Conservation (phyloP, 495 filamentous ascomycete genomes). For the Trypethelium eluteriae region DNA sequence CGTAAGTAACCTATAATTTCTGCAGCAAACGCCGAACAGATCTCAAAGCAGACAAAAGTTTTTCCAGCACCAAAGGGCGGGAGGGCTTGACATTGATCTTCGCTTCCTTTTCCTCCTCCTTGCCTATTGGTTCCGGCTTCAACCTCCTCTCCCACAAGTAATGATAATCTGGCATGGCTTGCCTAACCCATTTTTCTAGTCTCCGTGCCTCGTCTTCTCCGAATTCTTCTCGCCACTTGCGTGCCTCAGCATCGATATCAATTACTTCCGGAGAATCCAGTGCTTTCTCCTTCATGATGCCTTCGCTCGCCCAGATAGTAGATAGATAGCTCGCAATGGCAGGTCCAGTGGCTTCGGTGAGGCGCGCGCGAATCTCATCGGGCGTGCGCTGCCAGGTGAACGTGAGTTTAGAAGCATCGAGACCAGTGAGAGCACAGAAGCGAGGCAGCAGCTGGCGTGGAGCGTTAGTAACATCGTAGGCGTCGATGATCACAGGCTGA, state of each 20-base stretch:
- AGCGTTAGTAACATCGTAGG: constrained; percentile 40
- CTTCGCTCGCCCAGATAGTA: constrained; percentile 33
- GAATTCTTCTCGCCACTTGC: constrained; percentile 44
- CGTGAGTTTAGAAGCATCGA: constrained; percentile 33
- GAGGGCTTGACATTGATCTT: neutral
- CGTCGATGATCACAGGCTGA: constrained; percentile 39
- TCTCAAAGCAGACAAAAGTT: neutral
- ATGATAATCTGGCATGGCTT: constrained; percentile 45
- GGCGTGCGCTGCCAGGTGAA: constrained; percentile 37
- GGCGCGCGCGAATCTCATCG: constrained; percentile 15
- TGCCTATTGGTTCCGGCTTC: constrained; percentile 10
- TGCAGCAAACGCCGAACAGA: neutral
- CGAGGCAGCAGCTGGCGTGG: constrained; percentile 30
- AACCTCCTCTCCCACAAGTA: constrained; percentile 38
- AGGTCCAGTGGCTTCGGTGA: constrained; percentile 1
- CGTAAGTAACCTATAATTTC: neutral
- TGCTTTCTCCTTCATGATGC: constrained; percentile 37
- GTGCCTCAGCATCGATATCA: constrained; percentile 37
- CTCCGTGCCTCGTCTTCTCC: constrained; percentile 35
- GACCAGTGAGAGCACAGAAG: constrained; percentile 34
- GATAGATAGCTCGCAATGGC: constrained; percentile 27
- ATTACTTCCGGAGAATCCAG: constrained; percentile 24
- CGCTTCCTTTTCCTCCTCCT: neutral
- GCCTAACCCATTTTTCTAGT: constrained; percentile 36
- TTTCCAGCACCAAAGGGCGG: neutral